phyloP scores from a whole-genome alignment of 345 rosid species.

The Atalantia buxifolia region DNA sequence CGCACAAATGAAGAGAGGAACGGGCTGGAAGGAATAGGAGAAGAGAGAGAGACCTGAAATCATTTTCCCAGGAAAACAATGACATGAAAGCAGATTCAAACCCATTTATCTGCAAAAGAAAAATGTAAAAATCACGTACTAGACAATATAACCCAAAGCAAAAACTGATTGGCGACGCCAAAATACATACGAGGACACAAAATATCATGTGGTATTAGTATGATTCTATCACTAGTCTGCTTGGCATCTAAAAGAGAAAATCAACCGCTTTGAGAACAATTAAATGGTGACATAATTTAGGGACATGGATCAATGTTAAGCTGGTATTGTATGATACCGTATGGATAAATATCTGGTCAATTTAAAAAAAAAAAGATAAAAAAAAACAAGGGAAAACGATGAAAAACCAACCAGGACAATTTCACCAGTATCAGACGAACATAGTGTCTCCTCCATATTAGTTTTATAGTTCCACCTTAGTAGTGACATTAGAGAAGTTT shows the following conservation, averaged over 20 bases:
- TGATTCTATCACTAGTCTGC: background rate
- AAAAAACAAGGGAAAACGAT: background rate
- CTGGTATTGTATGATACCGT: background rate
- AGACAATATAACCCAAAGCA: background rate
- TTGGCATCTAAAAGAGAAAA: background rate
- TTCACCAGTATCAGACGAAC: constrained; percentile 54
- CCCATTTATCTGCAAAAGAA: constrained; percentile 56
- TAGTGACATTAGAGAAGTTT: constrained; percentile 59
- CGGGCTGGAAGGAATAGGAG: constrained; percentile 6
- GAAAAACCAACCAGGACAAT: constrained; percentile 55
- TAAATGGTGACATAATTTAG: background rate
- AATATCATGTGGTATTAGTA: background rate
- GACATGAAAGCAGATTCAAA: constrained; percentile 74
- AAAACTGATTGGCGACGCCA: background rate
- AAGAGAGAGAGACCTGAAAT: constrained; percentile 54
- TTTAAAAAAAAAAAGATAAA: background rate
- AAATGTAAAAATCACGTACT: background rate
- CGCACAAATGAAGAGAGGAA: background rate
- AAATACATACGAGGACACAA: background rate
- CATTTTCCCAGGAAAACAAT: constrained; percentile 45
- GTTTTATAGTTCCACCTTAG: constrained; percentile 77
- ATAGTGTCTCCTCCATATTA: constrained; percentile 60
- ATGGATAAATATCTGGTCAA: background rate
- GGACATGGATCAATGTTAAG: background rate
- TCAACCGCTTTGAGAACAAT: background rate